Evolutionary conservation across 2,329 filamentous ascomycete genomes (phyloP).

Genomic region (Pezicula neosporulosa): DNA sequence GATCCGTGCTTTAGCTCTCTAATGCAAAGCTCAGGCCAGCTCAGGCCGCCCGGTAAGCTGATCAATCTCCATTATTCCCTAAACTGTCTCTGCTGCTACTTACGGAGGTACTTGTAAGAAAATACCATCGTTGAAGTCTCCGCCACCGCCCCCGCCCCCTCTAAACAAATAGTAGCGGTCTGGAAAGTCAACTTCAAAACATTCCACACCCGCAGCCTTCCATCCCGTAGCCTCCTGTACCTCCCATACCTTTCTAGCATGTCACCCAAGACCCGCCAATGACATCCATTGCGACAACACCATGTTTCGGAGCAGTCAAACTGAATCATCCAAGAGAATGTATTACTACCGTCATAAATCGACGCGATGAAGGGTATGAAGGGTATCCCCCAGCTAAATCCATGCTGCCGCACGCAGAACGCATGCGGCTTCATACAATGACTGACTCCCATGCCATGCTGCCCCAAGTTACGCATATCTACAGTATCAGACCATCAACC

Average conservation of each 20-base stretch:
- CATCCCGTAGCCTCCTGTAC: too few relatives aligned
- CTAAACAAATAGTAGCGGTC: neutral
- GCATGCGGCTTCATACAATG: neutral
- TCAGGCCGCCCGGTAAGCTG: neutral
- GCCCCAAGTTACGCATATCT: constrained; percentile 11
- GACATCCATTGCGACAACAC: too few relatives aligned
- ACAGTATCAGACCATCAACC: constrained; percentile 2
- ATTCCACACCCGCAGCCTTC: neutral
- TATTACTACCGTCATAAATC: neutral
- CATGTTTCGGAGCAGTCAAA: too few relatives aligned
- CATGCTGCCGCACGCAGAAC: constrained; percentile 2
- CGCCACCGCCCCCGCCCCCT: neutral
- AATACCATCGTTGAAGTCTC: neutral
- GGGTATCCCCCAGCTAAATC: constrained; percentile 7
- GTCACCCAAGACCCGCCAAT: too few relatives aligned
- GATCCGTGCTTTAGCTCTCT: too few relatives aligned
- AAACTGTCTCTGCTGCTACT: neutral
- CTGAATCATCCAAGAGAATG: too few relatives aligned
- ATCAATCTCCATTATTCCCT: neutral
- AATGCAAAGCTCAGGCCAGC: too few relatives aligned
- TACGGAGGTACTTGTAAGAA: too few relatives aligned
- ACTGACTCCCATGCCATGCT: neutral
- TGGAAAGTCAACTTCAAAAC: neutral
- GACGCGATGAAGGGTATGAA: neutral
- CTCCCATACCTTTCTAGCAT: too few relatives aligned